Percentiles rank a stretch among this genome's conserved stretches.
Conservation (phyloP, 495 filamentous ascomycete species). For the Eremomyces bilateralis region DNA sequence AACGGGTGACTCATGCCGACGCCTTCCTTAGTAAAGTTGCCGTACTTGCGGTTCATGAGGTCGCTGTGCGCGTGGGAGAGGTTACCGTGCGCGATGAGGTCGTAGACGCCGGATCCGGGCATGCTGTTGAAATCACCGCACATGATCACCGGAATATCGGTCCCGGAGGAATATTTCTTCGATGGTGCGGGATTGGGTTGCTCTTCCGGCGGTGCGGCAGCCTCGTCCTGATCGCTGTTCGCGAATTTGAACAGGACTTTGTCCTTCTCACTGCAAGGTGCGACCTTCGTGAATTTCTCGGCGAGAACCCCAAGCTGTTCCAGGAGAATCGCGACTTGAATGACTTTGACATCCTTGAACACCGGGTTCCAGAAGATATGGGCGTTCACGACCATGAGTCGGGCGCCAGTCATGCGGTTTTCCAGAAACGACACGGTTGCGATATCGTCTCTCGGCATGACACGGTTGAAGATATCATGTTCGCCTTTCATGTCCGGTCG, state of each 20-base stretch:
- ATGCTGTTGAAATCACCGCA: constrained; percentile 94
- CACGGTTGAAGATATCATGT: constrained; percentile 88
- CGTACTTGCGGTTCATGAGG: constrained; percentile 51
- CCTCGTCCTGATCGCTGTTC: constrained; percentile 24
- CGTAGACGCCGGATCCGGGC: constrained; percentile 65
- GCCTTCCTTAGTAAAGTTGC: constrained; percentile 74
- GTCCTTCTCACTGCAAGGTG: constrained; percentile 29
- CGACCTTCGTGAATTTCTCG: constrained; percentile 57
- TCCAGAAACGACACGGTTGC: constrained; percentile 78
- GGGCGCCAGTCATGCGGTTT: constrained; percentile 64
- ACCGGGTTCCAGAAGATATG: constrained; percentile 88
- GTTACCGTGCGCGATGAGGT: constrained; percentile 55
- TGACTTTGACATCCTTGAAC: constrained; percentile 79
- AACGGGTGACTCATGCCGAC: constrained; percentile 78
- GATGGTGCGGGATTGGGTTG: constrained; percentile 23
- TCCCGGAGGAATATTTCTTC: constrained; percentile 57
- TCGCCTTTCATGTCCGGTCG: constrained; percentile 86
- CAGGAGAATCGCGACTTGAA: constrained; percentile 87
- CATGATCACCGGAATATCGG: constrained; percentile 74
- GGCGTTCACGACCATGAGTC: constrained; percentile 78
- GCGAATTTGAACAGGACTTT: constrained; percentile 51
- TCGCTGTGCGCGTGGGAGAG: constrained; percentile 56
- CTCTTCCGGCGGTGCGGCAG: constrained; percentile 24
- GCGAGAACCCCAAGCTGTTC: constrained; percentile 67
- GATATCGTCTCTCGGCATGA: constrained; percentile 96